These are phyloP conservation scores for Trichothecium sympodiale DNA, from an alignment of 2,329 filamentous ascomycete species.

Conservation along the genomic window DNA sequence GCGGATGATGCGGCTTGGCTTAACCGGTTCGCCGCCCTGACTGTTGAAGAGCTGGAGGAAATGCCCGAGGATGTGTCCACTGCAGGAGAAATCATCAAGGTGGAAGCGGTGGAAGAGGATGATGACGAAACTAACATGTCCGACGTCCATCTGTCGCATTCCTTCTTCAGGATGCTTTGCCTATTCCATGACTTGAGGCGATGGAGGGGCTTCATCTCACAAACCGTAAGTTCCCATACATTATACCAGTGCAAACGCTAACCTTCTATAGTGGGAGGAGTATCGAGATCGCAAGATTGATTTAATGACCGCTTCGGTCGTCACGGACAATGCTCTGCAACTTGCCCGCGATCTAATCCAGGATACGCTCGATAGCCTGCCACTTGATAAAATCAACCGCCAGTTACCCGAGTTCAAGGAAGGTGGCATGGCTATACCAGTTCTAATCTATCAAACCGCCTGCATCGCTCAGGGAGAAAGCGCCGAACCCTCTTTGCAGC, in stretches of 20 bases:
- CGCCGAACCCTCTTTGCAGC: too few species aligned
- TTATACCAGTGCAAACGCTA: not conserved
- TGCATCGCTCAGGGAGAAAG: too few species aligned
- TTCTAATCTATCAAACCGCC: too few species aligned
- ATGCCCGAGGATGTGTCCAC: slow-evolving; percentile 4
- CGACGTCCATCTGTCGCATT: too few species aligned
- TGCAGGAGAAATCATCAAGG: not conserved
- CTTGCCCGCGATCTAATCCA: slow-evolving; percentile 11
- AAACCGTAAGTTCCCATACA: slow-evolving; percentile 6
- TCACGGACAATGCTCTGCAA: slow-evolving; percentile 18
- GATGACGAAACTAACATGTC: too few species aligned
- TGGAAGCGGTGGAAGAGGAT: too few species aligned
- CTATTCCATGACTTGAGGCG: slow-evolving; percentile 18
- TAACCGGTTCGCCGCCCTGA: slow-evolving; percentile 17
- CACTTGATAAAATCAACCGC: not conserved
- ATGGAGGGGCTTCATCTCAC: slow-evolving; percentile 14
- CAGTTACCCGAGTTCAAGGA: too few species aligned
- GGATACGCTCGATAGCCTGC: slow-evolving; percentile 2
- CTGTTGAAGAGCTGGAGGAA: slow-evolving; percentile 12
- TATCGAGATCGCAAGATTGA: slow-evolving; percentile 17
- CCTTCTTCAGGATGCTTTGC: slow-evolving; percentile 14
- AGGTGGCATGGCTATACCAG: too few species aligned
- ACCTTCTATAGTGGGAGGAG: slow-evolving; percentile 12
- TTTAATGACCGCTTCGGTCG: slow-evolving; percentile 18
- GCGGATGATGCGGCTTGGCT: slow-evolving; percentile 7